Conservation (phyloP, 1,139 yeast species). For the Citeromyces siamensis region DNA sequence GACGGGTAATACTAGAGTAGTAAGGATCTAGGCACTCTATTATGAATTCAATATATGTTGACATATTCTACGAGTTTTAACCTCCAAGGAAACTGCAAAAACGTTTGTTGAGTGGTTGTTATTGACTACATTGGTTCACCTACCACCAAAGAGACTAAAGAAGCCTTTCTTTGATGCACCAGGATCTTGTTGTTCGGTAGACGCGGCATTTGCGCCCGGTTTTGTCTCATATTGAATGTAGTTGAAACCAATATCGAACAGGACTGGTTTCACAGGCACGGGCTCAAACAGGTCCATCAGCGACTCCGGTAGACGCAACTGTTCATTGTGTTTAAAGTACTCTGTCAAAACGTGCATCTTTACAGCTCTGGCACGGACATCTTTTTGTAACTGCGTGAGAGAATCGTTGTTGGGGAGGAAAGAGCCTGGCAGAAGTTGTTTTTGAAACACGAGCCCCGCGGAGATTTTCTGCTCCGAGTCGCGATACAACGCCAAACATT, state of each 20-base stretch:
- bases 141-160: slow-evolving; percentile 33
- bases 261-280: slow-evolving; percentile 71
- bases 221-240: slow-evolving; percentile 59
- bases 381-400: slow-evolving; percentile 18
- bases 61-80: no score
- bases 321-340: slow-evolving; percentile 29
- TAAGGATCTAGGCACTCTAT: no score
- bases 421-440: slow-evolving; percentile 6
- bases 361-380: slow-evolving; percentile 14
- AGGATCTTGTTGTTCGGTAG: slow-evolving; percentile 5
- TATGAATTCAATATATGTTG: no score
- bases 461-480: slow-evolving; percentile 19
- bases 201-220: slow-evolving; percentile 14
- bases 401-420: slow-evolving; percentile 23
- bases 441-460: not conserved
- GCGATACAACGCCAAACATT: slow-evolving; percentile 40
- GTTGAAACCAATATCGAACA: slow-evolving; percentile 82
- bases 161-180: slow-evolving; percentile 28
- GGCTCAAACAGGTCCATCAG: slow-evolving; percentile 34
- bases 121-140: no score
- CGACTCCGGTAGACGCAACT: slow-evolving; percentile 26
- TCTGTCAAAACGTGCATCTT: slow-evolving; percentile 34
- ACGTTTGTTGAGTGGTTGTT: no score
- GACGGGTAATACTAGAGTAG: no score
- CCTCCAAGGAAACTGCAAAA: no score